Evolutionary conservation across 257 asterid species (phyloP).

Genomic region (Striga asiatica): DNA sequence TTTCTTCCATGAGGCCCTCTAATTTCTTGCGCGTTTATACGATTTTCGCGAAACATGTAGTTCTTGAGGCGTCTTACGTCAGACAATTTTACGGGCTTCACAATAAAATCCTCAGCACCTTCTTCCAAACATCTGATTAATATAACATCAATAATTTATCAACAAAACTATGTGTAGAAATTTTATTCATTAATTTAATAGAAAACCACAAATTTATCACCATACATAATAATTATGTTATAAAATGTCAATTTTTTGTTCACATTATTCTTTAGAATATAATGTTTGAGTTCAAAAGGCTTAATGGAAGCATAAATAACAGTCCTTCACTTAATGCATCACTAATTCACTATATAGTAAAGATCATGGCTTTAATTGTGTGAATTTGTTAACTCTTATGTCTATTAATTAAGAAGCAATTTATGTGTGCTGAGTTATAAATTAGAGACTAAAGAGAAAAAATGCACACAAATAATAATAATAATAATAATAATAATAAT

Average conservation of each 20-base stretch:
- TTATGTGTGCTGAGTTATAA: neutral
- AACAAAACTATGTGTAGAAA: neutral
- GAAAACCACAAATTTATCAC: slow-evolving; percentile 9
- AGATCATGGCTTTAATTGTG: no score
- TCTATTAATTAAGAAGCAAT: neutral
- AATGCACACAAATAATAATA: no score
- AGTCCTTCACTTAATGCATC: neutral
- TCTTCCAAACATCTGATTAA: slow-evolving; percentile 78
- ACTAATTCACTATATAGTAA: no score
- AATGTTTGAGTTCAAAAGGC: no score
- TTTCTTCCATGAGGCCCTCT: no score
- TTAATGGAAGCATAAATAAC: no score
- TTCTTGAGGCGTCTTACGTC: slow-evolving; percentile 72
- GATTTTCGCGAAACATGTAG: slow-evolving; percentile 60
- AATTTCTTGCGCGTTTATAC: slow-evolving; percentile 13
- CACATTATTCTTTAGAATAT: no score
- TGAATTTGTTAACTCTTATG: no score
- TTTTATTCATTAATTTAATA: slow-evolving; percentile 6
- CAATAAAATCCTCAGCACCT: slow-evolving; percentile 91
- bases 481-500: neutral
- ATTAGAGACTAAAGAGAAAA: neutral
- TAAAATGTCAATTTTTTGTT: no score
- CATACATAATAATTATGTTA: no score
- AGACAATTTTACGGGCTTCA: slow-evolving; percentile 69
- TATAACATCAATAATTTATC: neutral